Percentiles rank a stretch among this genome's conserved stretches.
Evolutionary conservation across 768 basidiomycete species (phyloP).

Genomic region (Stropharia rugosoannulata): DNA sequence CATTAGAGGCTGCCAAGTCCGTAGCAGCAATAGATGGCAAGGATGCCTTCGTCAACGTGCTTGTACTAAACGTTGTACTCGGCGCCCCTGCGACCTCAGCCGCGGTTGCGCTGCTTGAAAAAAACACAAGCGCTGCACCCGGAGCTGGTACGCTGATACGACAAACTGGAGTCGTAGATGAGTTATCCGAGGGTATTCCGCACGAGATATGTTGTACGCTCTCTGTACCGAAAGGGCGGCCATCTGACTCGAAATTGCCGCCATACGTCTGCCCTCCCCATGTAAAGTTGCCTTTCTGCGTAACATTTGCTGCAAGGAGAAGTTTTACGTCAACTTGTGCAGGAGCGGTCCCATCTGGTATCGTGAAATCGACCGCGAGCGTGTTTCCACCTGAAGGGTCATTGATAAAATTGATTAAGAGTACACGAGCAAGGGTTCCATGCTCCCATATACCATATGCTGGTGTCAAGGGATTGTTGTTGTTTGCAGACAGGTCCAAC

Average conservation of each 20-base stretch:
- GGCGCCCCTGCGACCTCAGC: constrained; percentile 34
- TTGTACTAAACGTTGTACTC: constrained; percentile 50
- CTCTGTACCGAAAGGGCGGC: constrained; percentile 52
- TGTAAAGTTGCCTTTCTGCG: constrained; percentile 55
- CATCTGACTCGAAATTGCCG: constrained; percentile 60
- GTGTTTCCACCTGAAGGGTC: constrained; percentile 59
- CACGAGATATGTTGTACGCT: constrained; percentile 57
- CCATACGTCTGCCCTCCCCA: constrained; percentile 70
- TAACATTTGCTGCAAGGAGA: constrained; percentile 43
- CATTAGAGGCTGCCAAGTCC: constrained; percentile 68
- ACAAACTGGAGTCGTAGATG: constrained; percentile 42
- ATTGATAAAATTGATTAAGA: constrained; percentile 70
- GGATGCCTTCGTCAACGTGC: constrained; percentile 53
- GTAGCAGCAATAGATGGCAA: constrained; percentile 47
- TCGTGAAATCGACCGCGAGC: constrained; percentile 48
- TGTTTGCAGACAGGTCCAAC: background rate
- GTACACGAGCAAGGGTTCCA: constrained; percentile 58
- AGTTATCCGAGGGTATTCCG: constrained; percentile 6
- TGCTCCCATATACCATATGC: constrained; percentile 76
- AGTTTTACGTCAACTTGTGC: constrained; percentile 62
- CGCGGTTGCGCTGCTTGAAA: constrained; percentile 34
- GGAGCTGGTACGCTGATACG: constrained; percentile 64
- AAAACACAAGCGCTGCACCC: constrained; percentile 68
- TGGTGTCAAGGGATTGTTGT: constrained; percentile 56
- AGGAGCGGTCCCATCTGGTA: constrained; percentile 42